Evolutionary conservation across 345 rosid genomes (phyloP), one percentile per base, ranked within the genome.

Genomic region (Gossypioides kirkii): DNA sequence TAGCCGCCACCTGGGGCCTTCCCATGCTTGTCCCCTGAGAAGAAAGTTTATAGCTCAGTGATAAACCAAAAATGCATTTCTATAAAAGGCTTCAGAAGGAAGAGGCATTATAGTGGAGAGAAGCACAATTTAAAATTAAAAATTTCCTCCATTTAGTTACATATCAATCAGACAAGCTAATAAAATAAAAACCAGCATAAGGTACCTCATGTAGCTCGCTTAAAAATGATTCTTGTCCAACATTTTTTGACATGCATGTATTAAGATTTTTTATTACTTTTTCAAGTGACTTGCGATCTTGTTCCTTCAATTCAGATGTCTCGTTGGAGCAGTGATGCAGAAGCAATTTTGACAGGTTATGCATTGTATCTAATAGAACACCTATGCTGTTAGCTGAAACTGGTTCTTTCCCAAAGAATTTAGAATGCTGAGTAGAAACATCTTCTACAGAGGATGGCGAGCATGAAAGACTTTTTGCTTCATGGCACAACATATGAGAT

Each of bases 331-430:
- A 87, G 63, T 88, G 84, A 83, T 69, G 77, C 53, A 85, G 82
- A 76, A 94, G 91, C 82, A 89, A 70, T 80, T 90, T 92, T 72
- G 98, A 90, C 65, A 94, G 80, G 77, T 82, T 84, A 77, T 78
- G 86, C 89, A 89, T 76, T 47, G 93, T 81, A 73, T 80, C 77
- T 77, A 90, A 79, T 61, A 90, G 77, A 17, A 73, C 63, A 12
- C 43, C 78, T 47, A 79, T 79, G 80, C 80, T 70, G 25, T 73
- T 70, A 77, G 76, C 80, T 20, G 84, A 76, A 22, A 69, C 65
- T 59, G 78, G 56, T 49, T 74, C 75, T 69, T 75, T 77, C 32
- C 61, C 74, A 61, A 28, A 49, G 58, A 77, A 73, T 49, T 77
- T 53, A 41, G 61, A 66, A 71, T 64, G 71, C 76, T 73, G 68